Evolutionary conservation across 1,139 yeast genomes (phyloP).

Genomic region (Geotrichum siamense): DNA sequence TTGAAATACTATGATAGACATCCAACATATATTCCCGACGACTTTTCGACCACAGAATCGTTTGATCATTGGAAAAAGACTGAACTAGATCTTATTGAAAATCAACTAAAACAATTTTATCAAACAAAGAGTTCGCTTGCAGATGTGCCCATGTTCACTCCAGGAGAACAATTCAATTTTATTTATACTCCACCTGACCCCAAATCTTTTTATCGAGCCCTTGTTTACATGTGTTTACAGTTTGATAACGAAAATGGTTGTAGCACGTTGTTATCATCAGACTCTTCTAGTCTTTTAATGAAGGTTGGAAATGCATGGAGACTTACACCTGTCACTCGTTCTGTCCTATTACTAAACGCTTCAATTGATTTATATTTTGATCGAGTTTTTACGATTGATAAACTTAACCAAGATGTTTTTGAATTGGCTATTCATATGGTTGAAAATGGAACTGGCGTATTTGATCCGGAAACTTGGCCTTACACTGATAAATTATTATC

Average conservation of each 20-base stretch:
- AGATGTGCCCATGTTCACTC: constrained; percentile 9
- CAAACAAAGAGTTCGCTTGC: constrained; percentile 8
- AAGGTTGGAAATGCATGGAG: constrained; percentile 57
- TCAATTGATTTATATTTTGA: constrained; percentile 41
- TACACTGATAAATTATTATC: constrained; percentile 47
- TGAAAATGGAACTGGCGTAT: constrained; percentile 32
- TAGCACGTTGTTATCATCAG: constrained; percentile 33
- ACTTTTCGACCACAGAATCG: constrained; percentile 39
- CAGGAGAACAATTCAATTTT: constrained; percentile 17
- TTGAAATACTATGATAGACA: constrained; percentile 41
- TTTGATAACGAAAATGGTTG: constrained; percentile 30
- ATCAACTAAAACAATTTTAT: constrained; percentile 28
- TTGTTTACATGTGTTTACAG: constrained; percentile 30
- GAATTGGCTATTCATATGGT: constrained; percentile 40
- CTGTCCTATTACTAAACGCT: constrained; percentile 46
- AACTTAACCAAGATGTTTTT: constrained; percentile 32
- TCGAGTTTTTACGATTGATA: constrained; percentile 70
- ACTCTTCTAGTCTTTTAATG: constrained; percentile 39
- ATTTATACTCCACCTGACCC: constrained; percentile 30
- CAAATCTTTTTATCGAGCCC: constrained; percentile 39
- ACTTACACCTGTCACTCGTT: constrained; percentile 46
- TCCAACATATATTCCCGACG: constrained; percentile 34
- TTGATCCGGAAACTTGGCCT: constrained; percentile 46
- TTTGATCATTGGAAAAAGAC: constrained; percentile 50
- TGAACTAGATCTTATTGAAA: constrained; percentile 40